Percentiles rank a stretch among this genome's conserved stretches.
Conservation (phyloP, 768 basidiomycete species). For the Mycena filopes region DNA sequence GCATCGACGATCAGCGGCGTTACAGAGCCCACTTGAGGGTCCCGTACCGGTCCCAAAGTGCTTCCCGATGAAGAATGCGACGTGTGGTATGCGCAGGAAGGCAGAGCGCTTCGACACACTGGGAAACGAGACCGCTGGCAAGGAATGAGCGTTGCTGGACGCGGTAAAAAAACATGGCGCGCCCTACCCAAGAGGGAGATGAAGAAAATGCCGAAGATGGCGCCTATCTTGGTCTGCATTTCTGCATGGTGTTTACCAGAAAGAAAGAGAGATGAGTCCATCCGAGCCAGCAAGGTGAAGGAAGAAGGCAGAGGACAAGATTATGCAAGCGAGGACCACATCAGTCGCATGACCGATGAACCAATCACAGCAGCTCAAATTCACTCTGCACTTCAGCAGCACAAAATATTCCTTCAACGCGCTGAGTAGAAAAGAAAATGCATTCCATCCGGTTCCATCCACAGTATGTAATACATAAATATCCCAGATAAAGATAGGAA, state of each 20-base stretch:
- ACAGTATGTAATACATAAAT: not conserved
- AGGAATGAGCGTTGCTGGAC: not conserved
- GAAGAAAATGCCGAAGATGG: constrained; percentile 64
- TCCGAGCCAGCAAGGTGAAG: constrained; percentile 4
- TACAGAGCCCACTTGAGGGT: too few species aligned
- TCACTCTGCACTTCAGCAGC: too few species aligned
- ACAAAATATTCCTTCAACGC: too few species aligned
- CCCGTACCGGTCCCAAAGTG: constrained; percentile 82
- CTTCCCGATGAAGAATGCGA: constrained; percentile 86
- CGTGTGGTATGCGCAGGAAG: constrained; percentile 68
- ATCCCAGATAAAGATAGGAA: not conserved
- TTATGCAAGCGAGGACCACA: constrained; percentile 12
- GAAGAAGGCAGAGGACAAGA: not conserved
- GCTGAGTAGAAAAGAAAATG: not conserved
- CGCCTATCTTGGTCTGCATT: constrained; percentile 30
- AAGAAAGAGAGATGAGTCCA: constrained; percentile 1
- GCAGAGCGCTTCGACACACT: constrained; percentile 65
- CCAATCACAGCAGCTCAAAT: constrained; percentile 7
- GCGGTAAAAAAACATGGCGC: not conserved
- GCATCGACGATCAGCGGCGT: constrained; percentile 2
- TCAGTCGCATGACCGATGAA: constrained; percentile 5
- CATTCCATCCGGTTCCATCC: not conserved
- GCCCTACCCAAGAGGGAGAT: constrained; percentile 74
- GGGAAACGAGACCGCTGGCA: constrained; percentile 78
- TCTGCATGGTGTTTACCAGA: constrained; percentile 3